Evolutionary conservation across 768 basidiomycete species (phyloP), one percentile per base, ranked within the genome.

Genomic region (Vararia minispora): DNA sequence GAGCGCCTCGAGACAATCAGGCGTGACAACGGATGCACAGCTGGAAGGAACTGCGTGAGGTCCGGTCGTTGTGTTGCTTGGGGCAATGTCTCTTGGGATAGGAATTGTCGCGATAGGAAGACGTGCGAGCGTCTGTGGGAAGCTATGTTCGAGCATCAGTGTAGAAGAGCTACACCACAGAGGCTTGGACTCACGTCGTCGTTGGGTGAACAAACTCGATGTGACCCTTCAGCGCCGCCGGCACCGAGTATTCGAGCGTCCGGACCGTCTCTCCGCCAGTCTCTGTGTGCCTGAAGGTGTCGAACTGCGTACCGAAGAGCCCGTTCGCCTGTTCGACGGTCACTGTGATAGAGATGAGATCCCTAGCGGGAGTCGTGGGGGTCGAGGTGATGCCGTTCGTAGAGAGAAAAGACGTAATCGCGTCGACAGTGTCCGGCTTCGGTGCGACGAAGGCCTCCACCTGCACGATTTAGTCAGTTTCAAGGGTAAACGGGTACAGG

Each of bases 141-240:
- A n/a, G n/a, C n/a, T n/a, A n/a, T n/a, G n/a, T n/a, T n/a, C n/a
- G n/a, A n/a, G n/a, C n/a, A n/a, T n/a, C n/a, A n/a, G n/a, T n/a
- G n/a, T n/a, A n/a, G n/a, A n/a, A n/a, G n/a, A n/a, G n/a, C n/a
- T n/a, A n/a, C n/a, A n/a, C n/a, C n/a, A n/a, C n/a, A n/a, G n/a
- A n/a, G n/a, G n/a, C n/a, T n/a, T n/a, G n/a, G n/a, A n/a, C n/a
- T n/a, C n/a, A 47, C 48, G 38, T 38, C 12, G 38, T 38, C 5
- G 49, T 48, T 12, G 49, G 49, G 36, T 50, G 49, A 8, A 50
- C 34, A 17, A 50, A 37, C 21, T 45, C 37, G 26, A 50, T 31
- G 27, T 45, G 43, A 14, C 43, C 35, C 29, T 45, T 17, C 10
- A 50, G 38, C 12, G 27, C 20, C 1, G 39, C 40, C 30, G 42